Conservation (phyloP, 1,284 basidiomycete genomes). For the Trametes versicolor region DNA sequence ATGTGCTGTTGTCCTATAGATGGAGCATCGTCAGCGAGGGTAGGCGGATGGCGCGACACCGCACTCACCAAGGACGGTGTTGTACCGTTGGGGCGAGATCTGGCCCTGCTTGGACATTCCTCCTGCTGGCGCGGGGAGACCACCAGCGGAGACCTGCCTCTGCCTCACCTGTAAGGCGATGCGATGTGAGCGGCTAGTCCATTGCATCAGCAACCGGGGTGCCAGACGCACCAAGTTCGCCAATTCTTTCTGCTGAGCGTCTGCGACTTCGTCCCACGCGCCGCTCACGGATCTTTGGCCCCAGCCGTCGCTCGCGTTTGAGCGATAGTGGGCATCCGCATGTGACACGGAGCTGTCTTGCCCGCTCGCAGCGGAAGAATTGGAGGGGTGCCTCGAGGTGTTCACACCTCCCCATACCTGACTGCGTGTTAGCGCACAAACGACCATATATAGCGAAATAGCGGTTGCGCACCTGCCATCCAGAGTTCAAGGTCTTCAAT, state of each 20-base stretch:
- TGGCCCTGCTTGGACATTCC: constrained; percentile 52
- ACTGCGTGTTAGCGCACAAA: constrained; percentile 15
- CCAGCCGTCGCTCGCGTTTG: constrained; percentile 63
- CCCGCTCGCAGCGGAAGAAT: constrained; percentile 65
- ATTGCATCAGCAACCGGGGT: background rate
- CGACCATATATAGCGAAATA: constrained; percentile 14
- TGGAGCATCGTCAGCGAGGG: constrained; percentile 35
- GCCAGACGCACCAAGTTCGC: constrained; percentile 50
- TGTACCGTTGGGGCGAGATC: constrained; percentile 64
- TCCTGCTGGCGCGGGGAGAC: constrained; percentile 35
- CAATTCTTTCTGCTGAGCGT: constrained; percentile 59
- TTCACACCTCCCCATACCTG: constrained; percentile 70
- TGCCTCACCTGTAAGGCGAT: constrained; percentile 53
- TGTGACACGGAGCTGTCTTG: constrained; percentile 59
- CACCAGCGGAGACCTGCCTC: constrained; percentile 55
- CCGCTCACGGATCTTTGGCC: constrained; percentile 60
- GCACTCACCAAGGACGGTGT: constrained; percentile 50
- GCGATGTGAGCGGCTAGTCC: constrained; percentile 43
- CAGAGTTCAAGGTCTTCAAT: constrained; percentile 64
- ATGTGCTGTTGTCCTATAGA: constrained; percentile 40
- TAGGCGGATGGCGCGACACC: constrained; percentile 25
- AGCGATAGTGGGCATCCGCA: constrained; percentile 57
- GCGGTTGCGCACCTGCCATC: constrained; percentile 71
- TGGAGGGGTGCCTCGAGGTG: constrained; percentile 68
- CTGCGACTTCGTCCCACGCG: constrained; percentile 69